Base-by-base conservation (phyloP, 2,329 filamentous ascomycete genomes). In the Emmonsiellopsis sp. region DNA sequence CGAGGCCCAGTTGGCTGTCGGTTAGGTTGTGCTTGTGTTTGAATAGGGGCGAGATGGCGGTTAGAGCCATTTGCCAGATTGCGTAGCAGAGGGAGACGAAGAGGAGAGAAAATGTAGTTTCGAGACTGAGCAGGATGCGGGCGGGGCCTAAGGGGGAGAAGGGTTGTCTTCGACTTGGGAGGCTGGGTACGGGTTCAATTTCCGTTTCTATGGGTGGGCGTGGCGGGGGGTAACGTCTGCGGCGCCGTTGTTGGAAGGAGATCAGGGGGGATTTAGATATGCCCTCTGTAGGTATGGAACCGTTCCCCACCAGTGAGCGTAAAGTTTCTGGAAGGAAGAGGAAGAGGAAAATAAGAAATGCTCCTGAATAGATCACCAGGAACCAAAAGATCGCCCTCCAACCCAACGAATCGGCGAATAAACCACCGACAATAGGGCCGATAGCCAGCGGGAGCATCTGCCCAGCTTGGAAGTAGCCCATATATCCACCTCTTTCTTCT, bases 51-150 rank as follows among this genome's bases (percentile, higher is more conserved):
- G 79, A 77, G 70, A 79, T 76, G 37, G 73, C 74, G 0, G 78
- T 78, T 54, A 79, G 78, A 58, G 71, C 75, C 75, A 80, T 79
- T 53, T 79, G 76, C 75, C 76, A 81, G 7, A 78, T 73, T 0
- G 76, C 70, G 54, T 80, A 81, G 62, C 78, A 75, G 2, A 79
- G 60, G 0, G 73, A 74, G 3, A 79, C 67, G 50, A 76, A 80
- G 13, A 74, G 3, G 32, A 79, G 73, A 5, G 77, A 71, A 0
- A 71, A 70, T 0, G 71, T 65, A 0, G 75, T 72, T 1, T 73
- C 65, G 40, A 71, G 75, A 61, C 66, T 73, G 16, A 71, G 42
- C 2, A 80, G 68, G n/a, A 80, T 77, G 1, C 71, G 69, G 1
- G 79, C 59, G 0, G 77, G 73, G 0, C 73, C 74, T 11, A 42